These are phyloP conservation scores for Podila verticillata DNA, from an alignment of 192 early-diverging fungal genomes.

Conservation along the genomic window DNA sequence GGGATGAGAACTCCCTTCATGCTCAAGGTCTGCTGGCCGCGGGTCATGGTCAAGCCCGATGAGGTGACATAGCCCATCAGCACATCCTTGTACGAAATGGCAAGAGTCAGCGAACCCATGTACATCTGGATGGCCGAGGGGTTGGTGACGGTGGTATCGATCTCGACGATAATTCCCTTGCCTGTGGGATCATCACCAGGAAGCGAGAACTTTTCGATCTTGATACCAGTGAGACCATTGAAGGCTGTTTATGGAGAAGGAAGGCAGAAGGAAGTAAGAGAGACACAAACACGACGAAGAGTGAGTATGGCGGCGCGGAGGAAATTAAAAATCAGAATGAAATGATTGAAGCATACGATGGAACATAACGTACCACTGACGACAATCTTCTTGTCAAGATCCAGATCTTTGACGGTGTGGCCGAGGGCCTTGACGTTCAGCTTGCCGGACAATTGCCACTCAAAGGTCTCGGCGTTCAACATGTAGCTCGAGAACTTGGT, in stretches of 20 bases:
- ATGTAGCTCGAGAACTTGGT: conserved; percentile 53
- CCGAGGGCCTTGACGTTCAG: conserved; percentile 46
- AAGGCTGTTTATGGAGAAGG: conserved; percentile 27
- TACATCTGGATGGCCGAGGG: conserved; percentile 62
- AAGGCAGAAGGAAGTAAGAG: not conserved
- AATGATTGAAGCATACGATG: not conserved
- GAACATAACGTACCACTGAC: conserved; percentile 28
- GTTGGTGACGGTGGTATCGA: conserved; percentile 53
- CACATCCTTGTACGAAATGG: conserved; percentile 50
- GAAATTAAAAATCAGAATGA: no score
- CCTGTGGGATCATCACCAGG: conserved; percentile 60
- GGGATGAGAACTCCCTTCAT: conserved; percentile 57
- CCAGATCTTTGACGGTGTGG: conserved; percentile 46
- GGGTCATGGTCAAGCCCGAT: conserved; percentile 37
- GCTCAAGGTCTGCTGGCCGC: conserved; percentile 49
- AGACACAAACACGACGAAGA: not conserved
- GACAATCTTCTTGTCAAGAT: conserved; percentile 53
- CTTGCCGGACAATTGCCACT: conserved; percentile 47
- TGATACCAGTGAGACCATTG: conserved; percentile 55
- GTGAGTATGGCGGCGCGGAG: not conserved
- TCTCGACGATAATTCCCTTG: conserved; percentile 58
- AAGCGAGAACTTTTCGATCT: conserved; percentile 54
- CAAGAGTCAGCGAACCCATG: conserved; percentile 57
- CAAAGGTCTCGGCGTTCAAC: conserved; percentile 48
- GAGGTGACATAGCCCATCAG: conserved; percentile 55